Evolutionary conservation across 2,329 filamentous ascomycete species (phyloP).

Genomic region (Aspergillus sclerotialis): DNA sequence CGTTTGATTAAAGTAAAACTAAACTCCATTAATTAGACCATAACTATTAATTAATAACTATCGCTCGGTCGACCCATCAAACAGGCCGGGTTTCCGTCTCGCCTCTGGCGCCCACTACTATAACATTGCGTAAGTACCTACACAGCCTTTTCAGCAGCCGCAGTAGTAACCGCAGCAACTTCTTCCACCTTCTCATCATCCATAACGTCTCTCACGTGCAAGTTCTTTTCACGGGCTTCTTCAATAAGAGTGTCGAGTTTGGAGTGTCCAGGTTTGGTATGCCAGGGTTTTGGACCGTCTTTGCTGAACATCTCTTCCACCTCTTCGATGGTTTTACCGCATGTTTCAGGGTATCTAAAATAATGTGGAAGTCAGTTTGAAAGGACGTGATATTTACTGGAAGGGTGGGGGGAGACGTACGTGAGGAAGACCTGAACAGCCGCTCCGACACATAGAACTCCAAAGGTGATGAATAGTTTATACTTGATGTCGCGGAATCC

Average conservation of each 20-base stretch:
- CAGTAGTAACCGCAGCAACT: neutral
- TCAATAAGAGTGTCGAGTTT: constrained; percentile 22
- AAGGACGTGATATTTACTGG: neutral
- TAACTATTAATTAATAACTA: neutral
- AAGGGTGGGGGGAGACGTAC: constrained; percentile 16
- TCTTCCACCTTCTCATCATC: neutral
- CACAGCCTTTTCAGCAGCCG: neutral
- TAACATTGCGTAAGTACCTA: no score
- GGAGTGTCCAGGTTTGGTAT: constrained; percentile 25
- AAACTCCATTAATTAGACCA: no score
- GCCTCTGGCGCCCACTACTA: no score
- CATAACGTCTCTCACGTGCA: constrained; percentile 8
- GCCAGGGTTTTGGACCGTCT: constrained; percentile 21
- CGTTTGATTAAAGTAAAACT: no score
- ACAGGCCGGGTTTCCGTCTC: no score
- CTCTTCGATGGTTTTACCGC: constrained; percentile 26
- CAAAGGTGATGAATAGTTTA: constrained; percentile 47
- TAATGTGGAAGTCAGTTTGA: neutral
- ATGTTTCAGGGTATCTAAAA: constrained; percentile 21
- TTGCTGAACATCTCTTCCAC: constrained; percentile 25
- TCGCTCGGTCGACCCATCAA: neutral
- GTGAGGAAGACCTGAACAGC: constrained; percentile 41
- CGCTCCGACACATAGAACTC: constrained; percentile 40
- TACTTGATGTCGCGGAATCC: constrained; percentile 54
- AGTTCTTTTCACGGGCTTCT: constrained; percentile 16